These are phyloP conservation scores for Pseudozyma sp. DNA, from an alignment of 1,284 basidiomycete species.

Conservation along the genomic window DNA sequence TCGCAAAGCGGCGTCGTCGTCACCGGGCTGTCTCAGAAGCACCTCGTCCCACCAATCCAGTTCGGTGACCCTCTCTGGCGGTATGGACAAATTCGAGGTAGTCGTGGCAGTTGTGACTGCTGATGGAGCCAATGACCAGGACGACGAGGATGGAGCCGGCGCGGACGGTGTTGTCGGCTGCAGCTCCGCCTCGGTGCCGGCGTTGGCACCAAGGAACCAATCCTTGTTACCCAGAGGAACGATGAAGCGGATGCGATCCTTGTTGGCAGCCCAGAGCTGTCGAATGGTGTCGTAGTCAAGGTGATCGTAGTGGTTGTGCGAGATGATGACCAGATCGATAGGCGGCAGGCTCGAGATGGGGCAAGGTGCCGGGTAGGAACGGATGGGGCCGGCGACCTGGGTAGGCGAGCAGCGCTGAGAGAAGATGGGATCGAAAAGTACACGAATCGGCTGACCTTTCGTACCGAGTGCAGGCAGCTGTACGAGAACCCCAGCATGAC, in stretches of 20 bases:
- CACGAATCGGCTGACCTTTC: slow-evolving; percentile 25
- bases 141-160: slow-evolving; percentile 8
- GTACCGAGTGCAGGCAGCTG: slow-evolving; percentile 47
- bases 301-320: slow-evolving; percentile 68
- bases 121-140: slow-evolving; percentile 17
- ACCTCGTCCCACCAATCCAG: slow-evolving; percentile 67
- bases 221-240: slow-evolving; percentile 63
- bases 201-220: slow-evolving; percentile 49
- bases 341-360: slow-evolving; percentile 53
- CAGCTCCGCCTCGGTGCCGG: not conserved
- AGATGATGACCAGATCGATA: slow-evolving; percentile 63
- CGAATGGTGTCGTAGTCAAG: slow-evolving; percentile 60
- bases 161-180: slow-evolving; percentile 4
- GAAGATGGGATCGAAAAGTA: slow-evolving; percentile 67
- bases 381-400: slow-evolving; percentile 56
- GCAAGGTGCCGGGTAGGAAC: slow-evolving; percentile 59
- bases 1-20: slow-evolving; percentile 6
- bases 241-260: slow-evolving; percentile 52
- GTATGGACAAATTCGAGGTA: slow-evolving; percentile 42
- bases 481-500: slow-evolving; percentile 62
- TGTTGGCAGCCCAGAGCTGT: slow-evolving; percentile 53
- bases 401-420: slow-evolving; percentile 64
- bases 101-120: slow-evolving; percentile 17
- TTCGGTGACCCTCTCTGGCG: slow-evolving; percentile 52
- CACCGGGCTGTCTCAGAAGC: slow-evolving; percentile 14